Conservation (phyloP, 2,329 filamentous ascomycete genomes). For the Xylaria sp. region DNA sequence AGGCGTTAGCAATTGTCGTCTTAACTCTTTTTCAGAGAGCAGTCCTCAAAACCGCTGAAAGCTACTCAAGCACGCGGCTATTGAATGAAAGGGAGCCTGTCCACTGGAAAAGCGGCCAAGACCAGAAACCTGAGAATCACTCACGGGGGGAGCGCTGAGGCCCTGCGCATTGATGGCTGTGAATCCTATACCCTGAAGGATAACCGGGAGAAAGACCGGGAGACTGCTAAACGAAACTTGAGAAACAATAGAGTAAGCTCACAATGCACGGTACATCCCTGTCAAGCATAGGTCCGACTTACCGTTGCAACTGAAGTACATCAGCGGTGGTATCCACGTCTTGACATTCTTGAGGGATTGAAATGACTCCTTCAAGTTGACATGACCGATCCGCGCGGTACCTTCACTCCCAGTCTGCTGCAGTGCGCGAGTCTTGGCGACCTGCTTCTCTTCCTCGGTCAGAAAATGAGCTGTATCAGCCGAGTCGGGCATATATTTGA, state of each 20-base stretch:
- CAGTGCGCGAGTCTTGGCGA: slow-evolving; percentile 65
- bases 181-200: slow-evolving; percentile 75
- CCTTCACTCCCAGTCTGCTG: slow-evolving; percentile 63
- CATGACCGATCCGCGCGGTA: slow-evolving; percentile 58
- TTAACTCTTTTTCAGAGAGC: neutral
- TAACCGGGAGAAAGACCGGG: slow-evolving; percentile 72
- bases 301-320: slow-evolving; percentile 57
- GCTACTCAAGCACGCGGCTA: neutral
- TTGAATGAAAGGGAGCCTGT: neutral
- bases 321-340: slow-evolving; percentile 60
- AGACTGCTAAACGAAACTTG: slow-evolving; percentile 74
- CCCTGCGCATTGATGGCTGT: slow-evolving; percentile 74
- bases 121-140: neutral
- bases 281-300: slow-evolving; percentile 32
- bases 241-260: slow-evolving; percentile 47
- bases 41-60: neutral
- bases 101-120: neutral
- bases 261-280: slow-evolving; percentile 65
- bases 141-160: slow-evolving; percentile 71
- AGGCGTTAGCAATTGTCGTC: neutral
- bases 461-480: slow-evolving; percentile 65
- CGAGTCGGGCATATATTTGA: slow-evolving; percentile 55
- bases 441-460: slow-evolving; percentile 65
- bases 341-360: slow-evolving; percentile 60
- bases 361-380: slow-evolving; percentile 60